These are phyloP conservation scores for Prunus davidiana DNA, from an alignment of 306 rosid species.

Conservation along the genomic window DNA sequence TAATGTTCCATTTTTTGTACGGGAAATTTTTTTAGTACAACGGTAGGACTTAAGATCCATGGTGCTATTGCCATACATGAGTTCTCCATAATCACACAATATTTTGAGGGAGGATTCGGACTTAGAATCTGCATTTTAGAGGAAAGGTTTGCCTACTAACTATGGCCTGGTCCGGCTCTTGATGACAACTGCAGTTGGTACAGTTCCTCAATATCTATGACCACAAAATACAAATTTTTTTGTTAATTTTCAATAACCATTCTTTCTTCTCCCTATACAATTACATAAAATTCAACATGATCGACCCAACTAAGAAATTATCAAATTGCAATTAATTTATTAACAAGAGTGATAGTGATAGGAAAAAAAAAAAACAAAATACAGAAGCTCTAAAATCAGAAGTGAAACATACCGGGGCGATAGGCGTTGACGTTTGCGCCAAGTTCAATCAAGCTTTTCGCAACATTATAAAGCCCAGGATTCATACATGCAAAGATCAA, in stretches of 20 bases:
- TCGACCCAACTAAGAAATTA: background rate
- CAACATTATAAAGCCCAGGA: conserved; percentile 58
- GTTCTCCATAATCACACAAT: background rate
- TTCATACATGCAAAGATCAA: conserved; percentile 87
- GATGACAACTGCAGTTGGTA: background rate
- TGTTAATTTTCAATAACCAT: background rate
- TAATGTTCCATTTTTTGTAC: background rate
- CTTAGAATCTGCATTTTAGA: background rate
- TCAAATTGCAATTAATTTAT: background rate
- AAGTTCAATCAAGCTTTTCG: conserved; percentile 76
- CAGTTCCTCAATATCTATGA: background rate
- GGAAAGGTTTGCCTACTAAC: background rate
- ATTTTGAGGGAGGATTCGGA: background rate
- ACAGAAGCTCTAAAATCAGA: background rate
- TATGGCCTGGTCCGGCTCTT: background rate
- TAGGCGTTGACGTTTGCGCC: conserved; percentile 90
- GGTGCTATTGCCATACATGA: background rate
- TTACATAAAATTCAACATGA: background rate
- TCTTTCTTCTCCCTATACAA: background rate
- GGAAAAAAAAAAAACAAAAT: background rate
- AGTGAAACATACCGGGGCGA: conserved; percentile 62
- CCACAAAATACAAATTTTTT: background rate
- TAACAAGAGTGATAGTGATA: background rate
- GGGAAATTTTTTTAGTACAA: background rate
- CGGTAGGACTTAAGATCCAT: background rate